Percentiles rank a stretch among this genome's conserved stretches.
Evolutionary conservation across 2,329 filamentous ascomycete species (phyloP).

Genomic region (Sporothrix euskadiensis): DNA sequence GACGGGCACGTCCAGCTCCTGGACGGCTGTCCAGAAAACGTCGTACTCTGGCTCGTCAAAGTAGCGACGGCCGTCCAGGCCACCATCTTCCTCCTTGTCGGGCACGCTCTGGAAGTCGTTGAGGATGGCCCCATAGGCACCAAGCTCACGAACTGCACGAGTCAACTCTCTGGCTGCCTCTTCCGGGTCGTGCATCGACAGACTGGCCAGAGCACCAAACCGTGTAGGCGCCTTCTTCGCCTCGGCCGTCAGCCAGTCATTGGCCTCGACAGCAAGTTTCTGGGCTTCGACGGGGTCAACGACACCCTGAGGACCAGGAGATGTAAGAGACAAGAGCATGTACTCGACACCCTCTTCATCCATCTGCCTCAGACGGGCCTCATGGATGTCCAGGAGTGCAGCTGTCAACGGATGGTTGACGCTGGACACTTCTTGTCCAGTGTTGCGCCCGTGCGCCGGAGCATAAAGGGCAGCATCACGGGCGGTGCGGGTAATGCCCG

Average conservation of each 20-base stretch:
- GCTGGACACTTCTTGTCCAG: constrained; percentile 29
- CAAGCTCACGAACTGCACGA: constrained; percentile 39
- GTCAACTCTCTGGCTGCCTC: constrained; percentile 38
- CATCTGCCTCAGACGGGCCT: constrained; percentile 38
- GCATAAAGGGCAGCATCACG: constrained; percentile 38
- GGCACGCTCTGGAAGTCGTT: constrained; percentile 40
- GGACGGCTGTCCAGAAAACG: constrained; percentile 39
- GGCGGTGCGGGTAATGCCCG: constrained; percentile 37
- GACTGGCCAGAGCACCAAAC: constrained; percentile 39
- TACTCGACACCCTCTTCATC: constrained; percentile 43
- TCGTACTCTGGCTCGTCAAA: constrained; percentile 39
- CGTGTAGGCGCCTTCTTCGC: constrained; percentile 35
- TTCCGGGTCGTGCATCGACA: constrained; percentile 40
- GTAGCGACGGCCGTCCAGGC: constrained; percentile 35
- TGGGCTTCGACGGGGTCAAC: constrained; percentile 35
- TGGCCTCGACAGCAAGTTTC: constrained; percentile 36
- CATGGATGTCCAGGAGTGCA: constrained; percentile 39
- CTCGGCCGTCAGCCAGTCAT: constrained; percentile 41
- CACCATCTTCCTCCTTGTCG: constrained; percentile 4
- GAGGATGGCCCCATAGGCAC: constrained; percentile 40
- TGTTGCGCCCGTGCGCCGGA: constrained; percentile 29
- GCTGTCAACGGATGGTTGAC: constrained; percentile 35
- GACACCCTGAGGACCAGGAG: constrained; percentile 40
- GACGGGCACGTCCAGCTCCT: constrained; percentile 40
- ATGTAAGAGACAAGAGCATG: constrained; percentile 42